Evolutionary conservation across 768 basidiomycete species (phyloP).

Genomic region (Scleroderma bovista): DNA sequence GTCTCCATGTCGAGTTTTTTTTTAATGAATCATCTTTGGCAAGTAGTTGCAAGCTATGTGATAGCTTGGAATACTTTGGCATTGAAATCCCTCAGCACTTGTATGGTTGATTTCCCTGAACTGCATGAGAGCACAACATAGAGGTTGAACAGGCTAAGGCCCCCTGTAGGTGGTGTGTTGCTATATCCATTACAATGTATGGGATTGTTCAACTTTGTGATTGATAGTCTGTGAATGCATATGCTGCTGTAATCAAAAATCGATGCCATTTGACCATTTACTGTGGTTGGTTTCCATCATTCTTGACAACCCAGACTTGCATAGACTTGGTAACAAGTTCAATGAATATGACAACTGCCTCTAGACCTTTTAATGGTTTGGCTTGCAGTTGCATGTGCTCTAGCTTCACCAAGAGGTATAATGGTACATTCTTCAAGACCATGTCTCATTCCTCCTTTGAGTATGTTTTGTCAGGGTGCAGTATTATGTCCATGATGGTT

Average conservation of each 20-base stretch:
- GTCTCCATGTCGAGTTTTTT: no score
- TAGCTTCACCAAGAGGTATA: neutral
- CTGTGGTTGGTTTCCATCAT: neutral
- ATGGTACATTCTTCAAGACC: no score
- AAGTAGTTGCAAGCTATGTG: no score
- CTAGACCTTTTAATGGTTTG: neutral
- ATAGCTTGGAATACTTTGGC: conserved; percentile 11
- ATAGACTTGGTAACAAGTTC: neutral
- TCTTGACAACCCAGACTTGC: neutral
- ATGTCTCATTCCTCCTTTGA: no score
- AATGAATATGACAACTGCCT: neutral
- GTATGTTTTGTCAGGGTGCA: neutral
- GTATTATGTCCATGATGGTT: neutral
- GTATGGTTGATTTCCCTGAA: conserved; percentile 7
- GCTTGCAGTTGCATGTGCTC: neutral
- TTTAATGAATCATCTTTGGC: no score
- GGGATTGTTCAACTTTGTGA: conserved; percentile 37
- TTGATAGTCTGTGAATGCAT: conserved; percentile 39
- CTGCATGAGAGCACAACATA: conserved; percentile 35
- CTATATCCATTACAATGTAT: conserved; percentile 33
- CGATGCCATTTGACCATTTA: conserved; percentile 11
- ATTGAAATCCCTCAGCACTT: conserved; percentile 28
- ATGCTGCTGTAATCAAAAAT: conserved; percentile 32
- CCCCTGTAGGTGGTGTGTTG: conserved; percentile 25
- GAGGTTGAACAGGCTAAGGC: conserved; percentile 31